Evolutionary conservation across 768 basidiomycete genomes (phyloP), one percentile per base, ranked within the genome.

Genomic region (Naganishia friedmannii): DNA sequence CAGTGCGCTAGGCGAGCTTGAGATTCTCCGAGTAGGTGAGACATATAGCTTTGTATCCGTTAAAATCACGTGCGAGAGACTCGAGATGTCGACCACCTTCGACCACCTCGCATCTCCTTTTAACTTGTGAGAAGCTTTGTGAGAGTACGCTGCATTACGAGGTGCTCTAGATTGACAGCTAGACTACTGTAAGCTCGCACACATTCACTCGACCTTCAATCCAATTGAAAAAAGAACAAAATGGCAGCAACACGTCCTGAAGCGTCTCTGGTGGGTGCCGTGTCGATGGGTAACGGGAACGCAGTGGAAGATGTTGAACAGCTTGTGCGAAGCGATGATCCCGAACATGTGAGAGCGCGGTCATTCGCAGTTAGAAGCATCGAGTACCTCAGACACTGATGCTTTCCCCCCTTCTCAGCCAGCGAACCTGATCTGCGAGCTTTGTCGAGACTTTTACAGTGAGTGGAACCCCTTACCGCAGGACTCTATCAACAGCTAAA

Each of bases 391-490:
- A 7, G 32, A 7, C 4, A 67, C 29, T 55, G 53, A 70, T 58
- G n/a, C n/a, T n/a, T n/a, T n/a, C n/a, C n/a, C n/a, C n/a, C n/a
- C n/a, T 7, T 31, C 39, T 21, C n/a, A 82, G 79, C 92, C 92
- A 23, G 92, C 92, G n/a, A 93, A 92, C 80, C 85, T 93, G 72
- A 93, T 93, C 66, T 90, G 90, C 37, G 90, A 91, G 76, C 85
- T 94, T 0, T 94, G 92, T 79, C 83, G 86, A 53, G 86, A 87
- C 7, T 93, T 94, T 81, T 93, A 93, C 82, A 85, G 82, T 83
- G 53, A 32, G 76, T 71, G 26, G 12, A 26, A n/a, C 26, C n/a
- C 42, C 51, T 9, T 10, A n/a, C 66, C 17, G 10, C n/a, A 6
- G 21, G 6, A 23, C 13, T 10, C 9, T 10, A 23, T 17, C 10